phyloP scores from a whole-genome alignment of 2,329 filamentous ascomycete species.

The Fusarium anthophilum region DNA sequence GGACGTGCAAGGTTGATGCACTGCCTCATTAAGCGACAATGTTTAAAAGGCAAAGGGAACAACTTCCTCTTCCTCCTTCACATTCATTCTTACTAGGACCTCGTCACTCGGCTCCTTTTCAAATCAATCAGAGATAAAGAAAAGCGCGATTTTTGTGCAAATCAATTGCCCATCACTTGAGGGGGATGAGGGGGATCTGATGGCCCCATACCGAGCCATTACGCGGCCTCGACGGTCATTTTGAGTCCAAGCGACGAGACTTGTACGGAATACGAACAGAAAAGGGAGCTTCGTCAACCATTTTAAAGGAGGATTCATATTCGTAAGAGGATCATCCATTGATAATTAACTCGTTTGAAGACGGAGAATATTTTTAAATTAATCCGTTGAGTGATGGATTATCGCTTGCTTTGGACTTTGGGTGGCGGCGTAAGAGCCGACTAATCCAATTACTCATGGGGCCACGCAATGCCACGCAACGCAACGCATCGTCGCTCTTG shows the following conservation, averaged over 20 bases:
- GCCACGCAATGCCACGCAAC: conserved; percentile 46
- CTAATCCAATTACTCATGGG: conserved; percentile 41
- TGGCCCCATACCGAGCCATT: conserved; percentile 22
- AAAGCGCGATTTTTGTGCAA: conserved; percentile 5
- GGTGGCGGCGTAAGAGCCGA: conserved; percentile 40
- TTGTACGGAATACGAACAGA: conserved; percentile 3
- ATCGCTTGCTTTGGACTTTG: not conserved
- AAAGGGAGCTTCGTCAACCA: not conserved
- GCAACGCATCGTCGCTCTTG: conserved; percentile 16
- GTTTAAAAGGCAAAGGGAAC: conserved; percentile 6
- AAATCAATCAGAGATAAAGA: not conserved
- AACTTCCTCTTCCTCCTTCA: not conserved
- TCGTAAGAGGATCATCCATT: not conserved
- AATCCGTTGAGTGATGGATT: not conserved
- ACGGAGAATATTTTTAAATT: not conserved
- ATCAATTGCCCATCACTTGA: not conserved
- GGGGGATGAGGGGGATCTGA: conserved; percentile 8
- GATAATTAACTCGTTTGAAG: not conserved
- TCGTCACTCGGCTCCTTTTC: not conserved
- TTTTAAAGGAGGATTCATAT: not conserved
- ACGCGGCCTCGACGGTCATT: conserved; percentile 26
- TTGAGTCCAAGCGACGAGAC: conserved; percentile 10
- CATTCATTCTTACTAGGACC: not conserved
- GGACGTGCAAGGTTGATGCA: conserved; percentile 12
- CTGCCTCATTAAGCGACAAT: conserved; percentile 11